phyloP scores from a whole-genome alignment of 2,329 filamentous ascomycete genomes.

The Botryotinia convoluta region DNA sequence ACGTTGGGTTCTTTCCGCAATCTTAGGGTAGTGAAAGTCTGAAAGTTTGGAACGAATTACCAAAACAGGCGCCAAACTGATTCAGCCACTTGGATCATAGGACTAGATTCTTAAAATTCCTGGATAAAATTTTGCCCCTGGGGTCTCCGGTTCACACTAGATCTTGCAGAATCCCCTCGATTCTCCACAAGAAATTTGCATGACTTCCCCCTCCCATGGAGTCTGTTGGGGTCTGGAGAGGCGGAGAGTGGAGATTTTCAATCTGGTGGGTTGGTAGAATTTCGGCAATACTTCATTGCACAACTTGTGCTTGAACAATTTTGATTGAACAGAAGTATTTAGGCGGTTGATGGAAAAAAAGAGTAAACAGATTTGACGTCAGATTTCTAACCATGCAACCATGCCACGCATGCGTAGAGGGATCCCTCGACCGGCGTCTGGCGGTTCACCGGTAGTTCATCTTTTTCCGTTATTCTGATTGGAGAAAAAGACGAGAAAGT shows the following conservation, averaged over 20 bases:
- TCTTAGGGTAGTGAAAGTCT: background rate
- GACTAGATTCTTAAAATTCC: background rate
- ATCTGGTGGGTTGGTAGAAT: background rate
- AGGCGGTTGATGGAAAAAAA: background rate
- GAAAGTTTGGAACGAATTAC: constrained; percentile 2
- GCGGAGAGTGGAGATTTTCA: constrained; percentile 7
- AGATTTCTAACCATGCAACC: background rate
- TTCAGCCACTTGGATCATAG: background rate
- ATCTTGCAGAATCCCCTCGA: constrained; percentile 8
- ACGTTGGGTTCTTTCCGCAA: background rate
- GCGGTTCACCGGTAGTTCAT: constrained; percentile 2
- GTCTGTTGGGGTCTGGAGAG: constrained; percentile 16
- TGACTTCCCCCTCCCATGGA: constrained; percentile 1
- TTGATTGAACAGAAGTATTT: background rate
- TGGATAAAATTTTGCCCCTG: background rate
- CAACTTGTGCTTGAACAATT: background rate
- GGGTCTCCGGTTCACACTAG: constrained; percentile 5
- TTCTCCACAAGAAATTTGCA: constrained; percentile 2
- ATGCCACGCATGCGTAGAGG: background rate
- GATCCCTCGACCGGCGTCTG: background rate
- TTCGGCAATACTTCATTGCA: constrained; percentile 7
- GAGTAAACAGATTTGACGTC: background rate
- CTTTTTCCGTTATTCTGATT: background rate
- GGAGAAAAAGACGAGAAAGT: background rate
- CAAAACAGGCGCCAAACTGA: background rate